Conservation (phyloP, 352 stramenopile species). For the Peronospora farinosa region DNA sequence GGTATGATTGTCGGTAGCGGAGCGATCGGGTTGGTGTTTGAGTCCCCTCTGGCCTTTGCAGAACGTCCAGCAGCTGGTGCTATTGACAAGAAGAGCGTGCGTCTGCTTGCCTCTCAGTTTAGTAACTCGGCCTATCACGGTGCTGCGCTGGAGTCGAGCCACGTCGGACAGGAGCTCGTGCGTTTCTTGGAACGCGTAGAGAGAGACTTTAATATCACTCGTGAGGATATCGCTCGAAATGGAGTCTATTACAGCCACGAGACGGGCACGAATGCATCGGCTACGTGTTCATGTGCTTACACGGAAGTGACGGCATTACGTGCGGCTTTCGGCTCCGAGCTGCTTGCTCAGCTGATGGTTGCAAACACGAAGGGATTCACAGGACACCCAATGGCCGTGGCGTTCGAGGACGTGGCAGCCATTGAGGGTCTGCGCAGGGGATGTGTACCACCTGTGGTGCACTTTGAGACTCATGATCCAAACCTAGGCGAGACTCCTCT, state of each 20-base stretch:
- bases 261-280: conserved; percentile 93
- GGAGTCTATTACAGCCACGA: conserved; percentile 97
- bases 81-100: conserved; percentile 30
- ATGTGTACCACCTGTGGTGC: conserved; percentile 86
- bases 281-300: conserved; percentile 88
- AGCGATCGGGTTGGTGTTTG: conserved; percentile 76
- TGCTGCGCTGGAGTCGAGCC: conserved; percentile 88
- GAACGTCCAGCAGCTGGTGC: conserved; percentile 6
- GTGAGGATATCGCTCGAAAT: conserved; percentile 84
- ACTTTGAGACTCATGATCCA: conserved; percentile 86
- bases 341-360: conserved; percentile 74
- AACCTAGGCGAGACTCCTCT: conserved; percentile 46
- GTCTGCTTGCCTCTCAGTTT: conserved; percentile 90
- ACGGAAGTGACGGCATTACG: conserved; percentile 84
- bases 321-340: conserved; percentile 58
- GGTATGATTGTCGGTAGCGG: conserved; percentile 93
- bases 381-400: conserved; percentile 94
- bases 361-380: conserved; percentile 94
- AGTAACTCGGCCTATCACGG: conserved; percentile 95
- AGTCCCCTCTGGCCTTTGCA: conserved; percentile 38
- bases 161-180: conserved; percentile 91
- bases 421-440: conserved; percentile 87
- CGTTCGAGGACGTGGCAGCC: conserved; percentile 93
- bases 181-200: conserved; percentile 87
- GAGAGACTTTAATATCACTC: conserved; percentile 87